These are phyloP conservation scores for Artemisia annua DNA, from an alignment of 129 eudicot genomes.

Conservation along the genomic window DNA sequence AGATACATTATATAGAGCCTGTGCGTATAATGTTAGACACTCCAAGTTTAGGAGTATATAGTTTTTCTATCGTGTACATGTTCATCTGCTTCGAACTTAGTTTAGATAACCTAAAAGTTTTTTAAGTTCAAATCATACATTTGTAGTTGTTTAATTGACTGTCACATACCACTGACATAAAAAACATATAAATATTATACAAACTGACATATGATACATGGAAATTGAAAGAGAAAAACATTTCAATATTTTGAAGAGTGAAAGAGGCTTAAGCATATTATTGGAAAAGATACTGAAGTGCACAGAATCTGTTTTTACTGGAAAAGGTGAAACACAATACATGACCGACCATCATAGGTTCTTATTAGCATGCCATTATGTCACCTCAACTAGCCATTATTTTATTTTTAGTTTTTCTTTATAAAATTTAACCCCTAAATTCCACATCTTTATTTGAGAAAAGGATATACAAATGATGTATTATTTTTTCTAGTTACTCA, in stretches of 20 bases:
- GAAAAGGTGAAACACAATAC: conserved; percentile 22
- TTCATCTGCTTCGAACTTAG: background rate
- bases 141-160: background rate
- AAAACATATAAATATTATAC: too few relatives aligned
- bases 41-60: too few relatives aligned
- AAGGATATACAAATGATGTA: too few relatives aligned
- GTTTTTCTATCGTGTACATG: too few relatives aligned
- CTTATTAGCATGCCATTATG: conserved; percentile 25
- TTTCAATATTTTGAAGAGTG: background rate
- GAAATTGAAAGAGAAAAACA: background rate
- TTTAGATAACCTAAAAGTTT: background rate
- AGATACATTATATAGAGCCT: too few relatives aligned
- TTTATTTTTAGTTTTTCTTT: background rate
- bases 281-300: conserved; percentile 5
- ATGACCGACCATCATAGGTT: conserved; percentile 26
- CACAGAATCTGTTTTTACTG: conserved; percentile 24
- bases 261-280: too few relatives aligned
- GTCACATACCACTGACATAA: background rate
- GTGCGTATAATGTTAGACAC: too few relatives aligned
- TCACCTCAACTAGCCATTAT: conserved; percentile 18
- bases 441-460: too few relatives aligned
- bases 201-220: background rate
- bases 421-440: too few relatives aligned
- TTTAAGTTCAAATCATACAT: background rate
- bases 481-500: too few relatives aligned